Percentiles rank a stretch among this genome's conserved stretches.
phyloP scores from a whole-genome alignment of 371 early-diverging fungal genomes.

The Rhizopus sp. region DNA sequence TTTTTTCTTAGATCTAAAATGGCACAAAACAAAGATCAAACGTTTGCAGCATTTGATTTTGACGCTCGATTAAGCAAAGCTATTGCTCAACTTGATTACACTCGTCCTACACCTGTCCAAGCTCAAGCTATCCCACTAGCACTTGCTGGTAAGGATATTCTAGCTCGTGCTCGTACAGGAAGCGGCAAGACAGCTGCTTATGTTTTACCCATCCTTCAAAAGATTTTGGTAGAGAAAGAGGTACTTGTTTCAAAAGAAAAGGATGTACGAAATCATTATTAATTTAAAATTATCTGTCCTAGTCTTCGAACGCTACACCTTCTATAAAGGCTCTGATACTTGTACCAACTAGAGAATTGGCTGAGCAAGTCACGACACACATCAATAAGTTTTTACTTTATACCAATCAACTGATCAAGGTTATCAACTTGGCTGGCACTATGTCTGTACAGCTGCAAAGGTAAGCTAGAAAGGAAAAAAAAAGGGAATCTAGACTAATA shows the following conservation, averaged over 20 bases:
- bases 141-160: conserved; percentile 93
- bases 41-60: conserved; percentile 70
- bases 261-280: not conserved
- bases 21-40: conserved; percentile 16
- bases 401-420: conserved; percentile 67
- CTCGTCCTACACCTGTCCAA: conserved; percentile 94
- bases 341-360: conserved; percentile 97
- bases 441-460: conserved; percentile 62
- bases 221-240: conserved; percentile 75
- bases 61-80: conserved; percentile 89
- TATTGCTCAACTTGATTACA: conserved; percentile 76
- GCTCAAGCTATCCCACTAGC: conserved; percentile 93
- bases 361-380: conserved; percentile 86
- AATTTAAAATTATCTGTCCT: not conserved
- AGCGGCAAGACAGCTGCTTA: conserved; percentile 99
- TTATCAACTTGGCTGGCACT: conserved; percentile 75
- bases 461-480: conserved; percentile 35
- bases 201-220: conserved; percentile 92
- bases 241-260: conserved; percentile 29
- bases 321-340: conserved; percentile 65
- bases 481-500: not conserved
- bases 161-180: conserved; percentile 98
- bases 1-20: conserved; percentile 29
- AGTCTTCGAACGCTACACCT: conserved; percentile 22
- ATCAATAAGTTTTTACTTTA: conserved; percentile 73